These are phyloP conservation scores for Nakaseomyces kungkrabaensis DNA, from an alignment of 1,139 yeast genomes.

Conservation along the genomic window DNA sequence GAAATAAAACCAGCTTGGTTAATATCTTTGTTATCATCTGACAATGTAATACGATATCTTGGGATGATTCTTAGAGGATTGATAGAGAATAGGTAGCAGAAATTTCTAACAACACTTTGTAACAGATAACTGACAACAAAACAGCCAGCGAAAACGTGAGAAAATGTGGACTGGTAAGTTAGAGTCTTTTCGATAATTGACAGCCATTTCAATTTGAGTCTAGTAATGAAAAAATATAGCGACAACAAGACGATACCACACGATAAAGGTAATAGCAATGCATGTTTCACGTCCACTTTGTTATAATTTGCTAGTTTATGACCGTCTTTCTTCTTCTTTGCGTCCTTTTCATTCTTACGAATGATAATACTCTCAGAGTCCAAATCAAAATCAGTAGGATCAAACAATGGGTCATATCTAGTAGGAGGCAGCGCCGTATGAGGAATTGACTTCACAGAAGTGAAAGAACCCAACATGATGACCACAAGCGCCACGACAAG, in stretches of 20 bases:
- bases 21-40: constrained; percentile 16
- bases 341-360: constrained; percentile 6
- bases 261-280: constrained; percentile 13
- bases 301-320: constrained; percentile 1
- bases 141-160: constrained; percentile 10
- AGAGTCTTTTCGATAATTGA: constrained; percentile 8
- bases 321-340: constrained; percentile 7
- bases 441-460: constrained; percentile 18
- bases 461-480: constrained; percentile 15
- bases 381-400: constrained; percentile 19
- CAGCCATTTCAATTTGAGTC: constrained; percentile 10
- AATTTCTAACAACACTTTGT: constrained; percentile 9
- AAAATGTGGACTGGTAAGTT: constrained; percentile 8
- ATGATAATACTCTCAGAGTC: constrained; percentile 13
- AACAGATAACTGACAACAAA: constrained; percentile 12
- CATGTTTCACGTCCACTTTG: constrained; percentile 12
- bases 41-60: constrained; percentile 16
- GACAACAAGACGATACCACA: constrained; percentile 11
- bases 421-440: constrained; percentile 24
- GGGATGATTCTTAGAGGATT: constrained; percentile 12
- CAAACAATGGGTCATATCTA: constrained; percentile 16
- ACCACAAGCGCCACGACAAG: neutral
- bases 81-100: constrained; percentile 7
- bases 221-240: constrained; percentile 12
- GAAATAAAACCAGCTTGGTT: constrained; percentile 11